A percentile compares a stretch with the other conserved stretches of the same genome.
phyloP scores from a whole-genome alignment of 495 filamentous ascomycete species.

The Penicillium ucsense region DNA sequence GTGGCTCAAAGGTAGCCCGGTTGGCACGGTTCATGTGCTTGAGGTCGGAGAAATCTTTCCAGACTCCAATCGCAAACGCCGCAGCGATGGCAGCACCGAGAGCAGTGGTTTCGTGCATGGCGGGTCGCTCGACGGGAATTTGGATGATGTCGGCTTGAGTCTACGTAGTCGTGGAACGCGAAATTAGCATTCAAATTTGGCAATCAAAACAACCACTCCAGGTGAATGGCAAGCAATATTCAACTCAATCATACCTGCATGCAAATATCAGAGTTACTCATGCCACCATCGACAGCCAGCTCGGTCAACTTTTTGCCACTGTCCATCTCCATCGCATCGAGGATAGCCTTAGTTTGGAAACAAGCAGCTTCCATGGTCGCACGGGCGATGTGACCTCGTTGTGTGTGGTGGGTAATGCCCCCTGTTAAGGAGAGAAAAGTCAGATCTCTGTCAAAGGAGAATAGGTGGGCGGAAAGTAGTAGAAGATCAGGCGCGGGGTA shows the following conservation, averaged over 20 bases:
- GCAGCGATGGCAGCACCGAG: constrained; percentile 92
- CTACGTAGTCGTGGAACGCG: constrained; percentile 19
- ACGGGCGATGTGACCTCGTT: constrained; percentile 83
- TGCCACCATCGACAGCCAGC: constrained; percentile 86
- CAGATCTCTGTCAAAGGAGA: too few species aligned
- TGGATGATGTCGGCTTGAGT: constrained; percentile 86
- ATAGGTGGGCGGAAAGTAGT: too few species aligned
- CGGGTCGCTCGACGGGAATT: constrained; percentile 78
- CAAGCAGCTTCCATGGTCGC: constrained; percentile 93
- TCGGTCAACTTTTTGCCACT: constrained; percentile 65
- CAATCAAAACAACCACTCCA: background rate
- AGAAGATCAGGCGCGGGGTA: too few species aligned
- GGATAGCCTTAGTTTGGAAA: constrained; percentile 89
- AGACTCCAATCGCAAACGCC: constrained; percentile 75
- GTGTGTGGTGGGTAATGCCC: constrained; percentile 86
- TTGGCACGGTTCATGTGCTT: constrained; percentile 67
- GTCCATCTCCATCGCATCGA: constrained; percentile 92
- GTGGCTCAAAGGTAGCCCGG: constrained; percentile 63
- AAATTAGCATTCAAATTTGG: constrained; percentile 5
- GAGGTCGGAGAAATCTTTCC: constrained; percentile 72
- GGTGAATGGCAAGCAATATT: background rate
- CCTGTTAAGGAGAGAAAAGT: constrained; percentile 27
- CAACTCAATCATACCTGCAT: constrained; percentile 60
- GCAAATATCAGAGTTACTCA: constrained; percentile 87
- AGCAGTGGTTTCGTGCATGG: constrained; percentile 90